A percentile compares a stretch with the other conserved stretches of the same genome.
phyloP scores from a whole-genome alignment of 1,284 basidiomycete species.

The Farysia itapuensis region DNA sequence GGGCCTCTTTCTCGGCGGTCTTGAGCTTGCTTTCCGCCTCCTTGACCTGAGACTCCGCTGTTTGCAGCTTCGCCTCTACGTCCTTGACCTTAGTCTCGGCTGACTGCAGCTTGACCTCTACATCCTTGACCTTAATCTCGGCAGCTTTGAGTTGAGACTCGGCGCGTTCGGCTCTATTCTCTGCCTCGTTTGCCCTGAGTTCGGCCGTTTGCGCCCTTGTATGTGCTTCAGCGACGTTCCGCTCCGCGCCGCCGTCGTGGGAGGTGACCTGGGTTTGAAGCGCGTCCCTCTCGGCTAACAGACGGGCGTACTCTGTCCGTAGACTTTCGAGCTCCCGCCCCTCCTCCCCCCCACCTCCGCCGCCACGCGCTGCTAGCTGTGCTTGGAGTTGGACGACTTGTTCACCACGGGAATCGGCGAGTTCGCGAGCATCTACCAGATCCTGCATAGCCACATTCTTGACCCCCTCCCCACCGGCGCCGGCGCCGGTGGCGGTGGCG shows the following conservation, averaged over 20 bases:
- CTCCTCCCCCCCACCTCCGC: too few species aligned
- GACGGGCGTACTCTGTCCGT: too few species aligned
- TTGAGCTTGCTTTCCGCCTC: conserved; percentile 62
- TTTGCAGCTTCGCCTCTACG: background rate
- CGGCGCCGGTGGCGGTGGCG: background rate
- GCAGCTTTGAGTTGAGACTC: conserved; percentile 2
- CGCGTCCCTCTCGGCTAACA: too few species aligned
- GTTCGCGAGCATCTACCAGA: conserved; percentile 8
- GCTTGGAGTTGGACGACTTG: conserved; percentile 12
- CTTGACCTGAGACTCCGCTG: conserved; percentile 67
- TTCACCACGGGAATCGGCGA: conserved; percentile 2
- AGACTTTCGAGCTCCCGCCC: too few species aligned
- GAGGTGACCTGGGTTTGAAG: too few species aligned
- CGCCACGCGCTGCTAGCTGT: too few species aligned
- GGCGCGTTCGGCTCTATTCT: conserved; percentile 7
- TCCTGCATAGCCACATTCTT: conserved; percentile 11
- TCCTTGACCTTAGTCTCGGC: conserved; percentile 10
- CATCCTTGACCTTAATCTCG: background rate
- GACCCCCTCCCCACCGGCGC: background rate
- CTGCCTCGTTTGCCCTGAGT: too few species aligned
- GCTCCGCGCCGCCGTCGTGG: too few species aligned
- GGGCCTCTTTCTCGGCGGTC: conserved; percentile 2
- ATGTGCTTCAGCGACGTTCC: too few species aligned
- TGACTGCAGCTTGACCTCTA: background rate
- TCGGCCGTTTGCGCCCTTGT: too few species aligned